Base-by-base conservation (phyloP, 352 stramenopile genomes). In the Hyphochytrium catenoides region DNA sequence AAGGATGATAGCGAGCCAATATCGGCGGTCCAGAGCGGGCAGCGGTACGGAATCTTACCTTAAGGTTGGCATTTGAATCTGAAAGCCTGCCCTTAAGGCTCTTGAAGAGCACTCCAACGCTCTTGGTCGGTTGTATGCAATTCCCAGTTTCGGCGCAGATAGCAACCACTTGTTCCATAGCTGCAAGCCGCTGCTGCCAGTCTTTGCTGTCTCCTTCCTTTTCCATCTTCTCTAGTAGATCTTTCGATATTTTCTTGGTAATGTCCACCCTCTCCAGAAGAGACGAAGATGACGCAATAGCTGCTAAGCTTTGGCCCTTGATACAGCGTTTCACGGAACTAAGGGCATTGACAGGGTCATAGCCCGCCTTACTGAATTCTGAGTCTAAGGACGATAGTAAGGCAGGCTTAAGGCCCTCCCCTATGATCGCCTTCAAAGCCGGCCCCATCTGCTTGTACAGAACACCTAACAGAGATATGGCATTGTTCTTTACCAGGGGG, bases 371-470 rank as follows among this genome's bases (percentile, higher is more conserved):
- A 44, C 78, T 56, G 41, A 85, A 85, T 33, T 82, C 70, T 4
- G 53, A 39, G 38, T 85, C 59, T 2, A 81, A 64, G 5, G 51
- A 70, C n/a, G 58, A 50, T 19, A 67, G 62, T 12, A 85, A 46
- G 17, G 70, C 63, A 32, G 70, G 63, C 30, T 85, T 85, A 68
- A 68, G 83, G 27, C 51, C 75, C 9, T 81, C 70, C 9, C 64
- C 70, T 18, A 85, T 38, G 38, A 85, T 77, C 3, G 70, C 64
- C 9, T 78, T 43, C 20, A 85, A 41, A 8, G 65, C 60, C 31
- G 69, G 68, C 4, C 70, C 70, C 6, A 85, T 53, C 43, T 85
- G 70, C 8, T 60, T 61, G 45, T 85, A 85, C 70, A 85, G 79
- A 0, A 50, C 52, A 29, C 62, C 62, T 17, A 83, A 51, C 5